Evolutionary conservation across 1,139 yeast genomes (phyloP), one percentile per base, ranked within the genome.

Genomic region (Zygoascus sp.): DNA sequence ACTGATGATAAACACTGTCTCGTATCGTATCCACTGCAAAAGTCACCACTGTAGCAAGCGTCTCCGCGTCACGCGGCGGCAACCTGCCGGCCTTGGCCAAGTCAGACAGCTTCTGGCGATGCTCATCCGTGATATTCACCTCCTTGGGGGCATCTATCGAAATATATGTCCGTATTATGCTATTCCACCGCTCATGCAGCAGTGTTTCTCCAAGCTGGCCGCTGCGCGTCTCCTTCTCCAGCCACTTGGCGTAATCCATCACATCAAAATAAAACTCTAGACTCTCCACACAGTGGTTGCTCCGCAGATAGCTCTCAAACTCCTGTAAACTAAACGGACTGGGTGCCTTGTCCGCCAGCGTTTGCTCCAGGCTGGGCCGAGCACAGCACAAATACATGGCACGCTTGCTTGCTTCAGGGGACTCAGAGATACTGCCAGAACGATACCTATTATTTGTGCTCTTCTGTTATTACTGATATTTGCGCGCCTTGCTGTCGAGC

Each of bases 251-350:
- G 49, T 66, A 66, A 22, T 60, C 49, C 10, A 52, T 48, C 23
- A 63, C 64, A 43, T 62, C 67, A 45, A 62, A 47, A 2, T 60
- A 53, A 50, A 67, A 66, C 47, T 66, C 68, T 40, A 67, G 57
- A 8, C 62, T 58, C 53, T 67, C 70, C 27, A 56, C 55, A 40
- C 70, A 66, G 54, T 64, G 67, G 47, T 60, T 61, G 34, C 57
- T 60, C 25, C 59, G 51, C 25, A 66, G 53, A 45, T 54, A 66
- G 15, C 55, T 58, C 44, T 55, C 50, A 47, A 67, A 64, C 25
- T 57, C 60, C 19, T 57, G 47, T 38, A 63, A 53, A 21, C 61
- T 50, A 53, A 23, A 49, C 15, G 40, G 45, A 11, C 35, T 20
- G 13, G 23, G 25, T 7, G 44, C 42, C n/a, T 42, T 32, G 27